Conservation (phyloP, 805 yeast species). For the Hanseniaspora lachancei region DNA sequence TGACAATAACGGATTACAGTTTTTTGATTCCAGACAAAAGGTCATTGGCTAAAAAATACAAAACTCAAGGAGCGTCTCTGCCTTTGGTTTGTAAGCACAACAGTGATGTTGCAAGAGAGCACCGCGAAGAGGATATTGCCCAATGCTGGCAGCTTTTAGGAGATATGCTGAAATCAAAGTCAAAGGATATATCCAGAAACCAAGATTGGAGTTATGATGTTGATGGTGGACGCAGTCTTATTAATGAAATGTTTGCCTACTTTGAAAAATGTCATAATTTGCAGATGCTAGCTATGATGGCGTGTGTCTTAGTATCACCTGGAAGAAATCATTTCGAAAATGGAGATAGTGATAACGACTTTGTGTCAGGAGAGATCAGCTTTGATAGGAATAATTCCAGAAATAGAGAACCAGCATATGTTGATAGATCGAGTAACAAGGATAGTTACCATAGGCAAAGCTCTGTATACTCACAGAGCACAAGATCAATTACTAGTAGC, state of each 20-base stretch:
- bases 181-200: slow-evolving; percentile 21
- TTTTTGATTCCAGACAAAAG: slow-evolving; percentile 63
- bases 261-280: slow-evolving; percentile 54
- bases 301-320: slow-evolving; percentile 44
- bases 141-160: slow-evolving; percentile 61
- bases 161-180: slow-evolving; percentile 25
- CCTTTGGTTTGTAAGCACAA: slow-evolving; percentile 56
- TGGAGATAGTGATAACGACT: background rate
- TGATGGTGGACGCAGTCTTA: slow-evolving; percentile 55
- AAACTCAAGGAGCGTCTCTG: slow-evolving; percentile 50
- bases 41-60: slow-evolving; percentile 55
- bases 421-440: background rate
- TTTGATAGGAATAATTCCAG: background rate
- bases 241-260: slow-evolving; percentile 46
- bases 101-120: slow-evolving; percentile 51
- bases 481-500: background rate
- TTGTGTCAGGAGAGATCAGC: background rate
- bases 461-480: background rate
- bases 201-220: slow-evolving; percentile 75
- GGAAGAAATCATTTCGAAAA: background rate
- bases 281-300: slow-evolving; percentile 83
- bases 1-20: slow-evolving; percentile 50
- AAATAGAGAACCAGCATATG: background rate
- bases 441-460: slow-evolving; percentile 1
- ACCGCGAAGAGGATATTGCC: slow-evolving; percentile 49